These are phyloP conservation scores for Claviceps humidiphila DNA, from an alignment of 2,329 filamentous ascomycete species.

Conservation along the genomic window DNA sequence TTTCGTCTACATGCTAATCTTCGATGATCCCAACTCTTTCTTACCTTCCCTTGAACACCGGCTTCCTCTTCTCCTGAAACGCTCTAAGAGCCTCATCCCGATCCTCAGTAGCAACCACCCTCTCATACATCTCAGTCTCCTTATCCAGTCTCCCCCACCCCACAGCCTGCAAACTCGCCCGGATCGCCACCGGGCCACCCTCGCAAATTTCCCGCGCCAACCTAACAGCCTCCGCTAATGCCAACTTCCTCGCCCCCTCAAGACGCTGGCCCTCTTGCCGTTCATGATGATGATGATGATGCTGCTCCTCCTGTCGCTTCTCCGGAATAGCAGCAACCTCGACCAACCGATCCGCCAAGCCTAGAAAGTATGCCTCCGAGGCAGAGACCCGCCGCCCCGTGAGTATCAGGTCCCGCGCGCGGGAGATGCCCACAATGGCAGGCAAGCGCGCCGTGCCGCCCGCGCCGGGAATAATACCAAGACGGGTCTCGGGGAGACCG, in stretches of 20 bases:
- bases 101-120: conserved; percentile 74
- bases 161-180: conserved; percentile 69
- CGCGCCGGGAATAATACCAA: conserved; percentile 90
- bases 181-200: conserved; percentile 72
- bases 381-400: conserved; percentile 78
- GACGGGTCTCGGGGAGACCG: conserved; percentile 77
- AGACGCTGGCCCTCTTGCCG: conserved; percentile 23
- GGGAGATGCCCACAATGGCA: conserved; percentile 60
- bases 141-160: conserved; percentile 56
- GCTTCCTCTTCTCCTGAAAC: conserved; percentile 55
- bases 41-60: conserved; percentile 42
- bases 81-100: conserved; percentile 76
- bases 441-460: conserved; percentile 86
- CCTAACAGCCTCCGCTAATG: conserved; percentile 61
- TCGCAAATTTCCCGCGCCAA: conserved; percentile 79
- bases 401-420: conserved; percentile 81
- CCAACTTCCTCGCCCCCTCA: conserved; percentile 48
- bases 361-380: conserved; percentile 81
- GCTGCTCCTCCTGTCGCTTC: conserved; percentile 25
- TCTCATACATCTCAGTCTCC: conserved; percentile 80
- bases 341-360: conserved; percentile 79
- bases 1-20: neutral
- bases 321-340: conserved; percentile 52
- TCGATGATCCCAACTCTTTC: neutral
- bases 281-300: neutral